phyloP scores from a whole-genome alignment of 1,284 basidiomycete genomes.

The Boletus calvinii region DNA sequence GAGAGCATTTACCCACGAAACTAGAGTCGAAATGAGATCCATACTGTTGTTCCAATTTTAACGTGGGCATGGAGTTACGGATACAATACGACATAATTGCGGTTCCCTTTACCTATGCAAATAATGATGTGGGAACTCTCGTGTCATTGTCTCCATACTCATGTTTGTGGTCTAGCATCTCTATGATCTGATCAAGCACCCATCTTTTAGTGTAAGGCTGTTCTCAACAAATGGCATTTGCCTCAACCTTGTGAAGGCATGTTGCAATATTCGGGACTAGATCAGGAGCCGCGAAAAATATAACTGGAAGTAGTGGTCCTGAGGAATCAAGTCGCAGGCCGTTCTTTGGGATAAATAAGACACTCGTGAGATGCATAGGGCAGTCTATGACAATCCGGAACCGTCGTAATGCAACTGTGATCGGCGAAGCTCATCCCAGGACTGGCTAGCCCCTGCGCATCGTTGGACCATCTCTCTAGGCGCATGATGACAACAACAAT shows the following conservation, averaged over 20 bases:
- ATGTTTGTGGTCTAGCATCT: too few species aligned
- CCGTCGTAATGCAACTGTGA: too few species aligned
- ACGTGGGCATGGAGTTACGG: background rate
- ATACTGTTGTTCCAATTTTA: background rate
- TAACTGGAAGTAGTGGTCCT: conserved; percentile 4
- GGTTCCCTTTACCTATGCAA: too few species aligned
- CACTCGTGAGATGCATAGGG: conserved; percentile 13
- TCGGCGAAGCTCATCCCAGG: conserved; percentile 21
- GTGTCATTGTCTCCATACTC: too few species aligned
- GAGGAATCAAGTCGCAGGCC: conserved; percentile 15
- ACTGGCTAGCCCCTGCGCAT: conserved; percentile 13
- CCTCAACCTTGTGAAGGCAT: too few species aligned
- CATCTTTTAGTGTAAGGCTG: background rate
- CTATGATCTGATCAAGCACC: too few species aligned
- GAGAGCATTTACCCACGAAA: background rate
- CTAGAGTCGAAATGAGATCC: background rate
- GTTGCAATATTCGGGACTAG: background rate
- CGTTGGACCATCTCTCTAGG: too few species aligned
- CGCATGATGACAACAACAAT: too few species aligned
- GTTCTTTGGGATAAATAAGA: conserved; percentile 8
- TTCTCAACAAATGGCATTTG: too few species aligned
- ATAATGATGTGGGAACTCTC: background rate
- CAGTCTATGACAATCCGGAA: conserved; percentile 17
- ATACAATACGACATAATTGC: background rate
- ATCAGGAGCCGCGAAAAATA: conserved; percentile 9